These are phyloP conservation scores for Schizochytrium sp. DNA, from an alignment of 108 stramenopile species.

Conservation along the genomic window DNA sequence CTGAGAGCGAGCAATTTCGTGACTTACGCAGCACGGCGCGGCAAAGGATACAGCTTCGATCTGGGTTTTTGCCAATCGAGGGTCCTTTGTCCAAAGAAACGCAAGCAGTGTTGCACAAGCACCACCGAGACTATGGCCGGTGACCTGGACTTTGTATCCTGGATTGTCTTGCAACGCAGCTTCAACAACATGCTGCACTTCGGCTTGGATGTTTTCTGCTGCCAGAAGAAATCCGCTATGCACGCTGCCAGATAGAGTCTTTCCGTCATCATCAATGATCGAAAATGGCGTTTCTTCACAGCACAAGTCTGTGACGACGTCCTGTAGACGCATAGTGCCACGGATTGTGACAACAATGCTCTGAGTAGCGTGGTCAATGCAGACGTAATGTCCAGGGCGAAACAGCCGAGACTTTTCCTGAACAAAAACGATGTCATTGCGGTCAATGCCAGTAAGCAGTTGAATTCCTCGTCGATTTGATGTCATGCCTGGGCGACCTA, in stretches of 20 bases:
- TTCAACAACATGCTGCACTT: background rate
- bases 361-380: constrained; percentile 32
- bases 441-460: constrained; percentile 18
- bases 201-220: background rate
- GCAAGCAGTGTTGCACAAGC: constrained; percentile 44
- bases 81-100: constrained; percentile 3
- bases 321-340: constrained; percentile 52
- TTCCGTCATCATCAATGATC: background rate
- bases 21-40: constrained; percentile 54
- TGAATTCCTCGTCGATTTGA: constrained; percentile 25
- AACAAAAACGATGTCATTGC: constrained; percentile 1
- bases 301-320: constrained; percentile 37
- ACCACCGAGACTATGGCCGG: constrained; percentile 27
- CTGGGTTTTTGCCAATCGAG: background rate
- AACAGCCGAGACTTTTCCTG: background rate
- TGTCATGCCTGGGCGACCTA: background rate
- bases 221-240: constrained; percentile 19
- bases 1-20: constrained; percentile 30
- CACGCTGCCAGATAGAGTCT: background rate
- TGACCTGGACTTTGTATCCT: background rate
- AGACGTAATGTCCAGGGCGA: constrained; percentile 31
- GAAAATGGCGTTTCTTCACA: background rate
- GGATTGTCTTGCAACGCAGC: background rate
- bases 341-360: constrained; percentile 33
- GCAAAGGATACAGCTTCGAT: constrained; percentile 19